Percentiles rank a stretch among this genome's conserved stretches.
phyloP scores from a whole-genome alignment of 495 filamentous ascomycete species.

The Xeromyces bisporus region DNA sequence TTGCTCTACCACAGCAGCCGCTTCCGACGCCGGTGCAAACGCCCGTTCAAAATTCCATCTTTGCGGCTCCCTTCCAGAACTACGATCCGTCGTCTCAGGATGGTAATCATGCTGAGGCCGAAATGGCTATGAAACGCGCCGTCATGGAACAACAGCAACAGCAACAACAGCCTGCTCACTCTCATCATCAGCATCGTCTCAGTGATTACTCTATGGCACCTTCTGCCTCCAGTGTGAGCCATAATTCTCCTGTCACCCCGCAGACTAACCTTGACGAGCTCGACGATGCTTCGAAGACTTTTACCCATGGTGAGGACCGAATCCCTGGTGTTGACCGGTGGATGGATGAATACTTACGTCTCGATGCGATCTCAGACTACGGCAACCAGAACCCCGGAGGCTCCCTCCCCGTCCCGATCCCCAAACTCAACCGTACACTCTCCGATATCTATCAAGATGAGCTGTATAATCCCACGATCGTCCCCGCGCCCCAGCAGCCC shows the following conservation, averaged over 20 bases:
- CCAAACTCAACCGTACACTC: conserved; percentile 72
- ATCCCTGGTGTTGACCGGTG: conserved; percentile 29
- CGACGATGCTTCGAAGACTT: conserved; percentile 29
- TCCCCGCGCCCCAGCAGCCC: conserved; percentile 29
- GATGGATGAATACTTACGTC: conserved; percentile 46
- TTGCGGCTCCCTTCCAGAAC: conserved; percentile 30
- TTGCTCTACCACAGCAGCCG: conserved; percentile 20
- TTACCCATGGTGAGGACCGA: conserved; percentile 34
- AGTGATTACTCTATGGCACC: conserved; percentile 32
- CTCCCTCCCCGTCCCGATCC: conserved; percentile 32
- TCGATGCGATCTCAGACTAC: conserved; percentile 33
- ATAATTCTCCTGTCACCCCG: conserved; percentile 41
- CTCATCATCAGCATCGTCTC: conserved; percentile 12
- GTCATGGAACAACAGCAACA: conserved; percentile 35
- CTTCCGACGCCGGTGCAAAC: conserved; percentile 32
- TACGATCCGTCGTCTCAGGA: conserved; percentile 27
- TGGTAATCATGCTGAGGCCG: conserved; percentile 26
- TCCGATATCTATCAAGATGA: conserved; percentile 77
- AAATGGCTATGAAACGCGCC: conserved; percentile 37
- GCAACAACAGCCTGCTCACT: conserved; percentile 12
- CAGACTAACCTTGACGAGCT: conserved; percentile 36
- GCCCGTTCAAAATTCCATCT: conserved; percentile 25
- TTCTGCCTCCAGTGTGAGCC: conserved; percentile 38
- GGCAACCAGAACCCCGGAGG: conserved; percentile 11
- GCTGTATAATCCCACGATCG: conserved; percentile 55